phyloP scores from a whole-genome alignment of 208 protist genomes.

The Tritrichomonas foetus region DNA sequence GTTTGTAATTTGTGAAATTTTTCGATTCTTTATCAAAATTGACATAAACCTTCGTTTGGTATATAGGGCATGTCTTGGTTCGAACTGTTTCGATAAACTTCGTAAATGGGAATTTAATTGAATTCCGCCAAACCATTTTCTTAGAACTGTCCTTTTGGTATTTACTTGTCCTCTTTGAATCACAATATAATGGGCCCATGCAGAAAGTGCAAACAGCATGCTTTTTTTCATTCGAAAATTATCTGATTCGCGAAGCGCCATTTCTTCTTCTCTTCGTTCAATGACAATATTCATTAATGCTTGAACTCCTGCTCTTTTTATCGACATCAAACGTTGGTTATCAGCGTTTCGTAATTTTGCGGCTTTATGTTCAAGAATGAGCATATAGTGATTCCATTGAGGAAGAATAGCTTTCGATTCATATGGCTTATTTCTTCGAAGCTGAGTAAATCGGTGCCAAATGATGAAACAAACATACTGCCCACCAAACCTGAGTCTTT shows the following conservation, averaged over 20 bases:
- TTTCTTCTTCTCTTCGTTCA: neutral
- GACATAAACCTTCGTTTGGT: neutral
- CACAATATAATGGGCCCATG: neutral
- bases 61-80: neutral
- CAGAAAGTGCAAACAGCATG: neutral
- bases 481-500: neutral
- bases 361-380: neutral
- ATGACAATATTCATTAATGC: neutral
- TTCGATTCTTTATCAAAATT: neutral
- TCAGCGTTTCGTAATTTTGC: neutral
- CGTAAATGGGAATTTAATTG: neutral
- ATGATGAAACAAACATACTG: neutral
- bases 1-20: neutral
- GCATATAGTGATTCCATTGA: constrained; percentile 4
- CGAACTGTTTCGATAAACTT: neutral
- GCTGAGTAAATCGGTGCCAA: neutral
- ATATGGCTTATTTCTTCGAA: neutral
- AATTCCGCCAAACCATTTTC: neutral
- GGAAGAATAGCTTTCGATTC: neutral
- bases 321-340: neutral
- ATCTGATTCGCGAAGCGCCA: neutral
- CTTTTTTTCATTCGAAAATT: neutral
- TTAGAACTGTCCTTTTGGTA: neutral
- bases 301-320: neutral
- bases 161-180: neutral